phyloP scores from a whole-genome alignment of 345 rosid species.

The Populus tremula region DNA sequence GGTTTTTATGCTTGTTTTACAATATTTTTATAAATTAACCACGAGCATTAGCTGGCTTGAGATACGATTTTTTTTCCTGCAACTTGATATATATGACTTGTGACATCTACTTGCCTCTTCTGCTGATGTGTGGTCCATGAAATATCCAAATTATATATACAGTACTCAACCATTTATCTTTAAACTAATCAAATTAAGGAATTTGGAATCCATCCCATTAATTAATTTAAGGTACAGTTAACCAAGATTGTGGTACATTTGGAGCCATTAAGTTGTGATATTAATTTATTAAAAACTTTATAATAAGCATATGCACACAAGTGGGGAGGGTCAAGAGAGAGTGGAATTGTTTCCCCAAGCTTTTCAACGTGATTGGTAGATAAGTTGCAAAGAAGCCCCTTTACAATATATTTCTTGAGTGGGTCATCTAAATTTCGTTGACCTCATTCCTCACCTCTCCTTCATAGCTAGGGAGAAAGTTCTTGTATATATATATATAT shows the following conservation, averaged over 20 bases:
- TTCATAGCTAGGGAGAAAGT: conserved; percentile 5
- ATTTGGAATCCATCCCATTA: background rate
- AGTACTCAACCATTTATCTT: conserved; percentile 8
- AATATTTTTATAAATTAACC: background rate
- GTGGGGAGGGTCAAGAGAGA: conserved; percentile 6
- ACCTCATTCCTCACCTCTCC: conserved; percentile 39
- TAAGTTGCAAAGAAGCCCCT: conserved; percentile 30
- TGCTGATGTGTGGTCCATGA: conserved; percentile 2
- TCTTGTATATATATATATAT: background rate
- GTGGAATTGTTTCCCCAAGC: background rate
- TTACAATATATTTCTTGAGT: conserved; percentile 19
- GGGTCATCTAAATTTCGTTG: conserved; percentile 38
- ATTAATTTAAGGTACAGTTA: background rate
- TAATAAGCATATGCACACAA: conserved; percentile 29
- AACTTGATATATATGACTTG: conserved; percentile 20
- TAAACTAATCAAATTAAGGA: conserved; percentile 11
- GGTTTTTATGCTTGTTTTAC: too few species aligned
- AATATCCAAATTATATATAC: conserved; percentile 6
- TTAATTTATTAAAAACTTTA: background rate
- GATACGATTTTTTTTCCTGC: conserved; percentile 5
- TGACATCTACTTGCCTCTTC: conserved; percentile 9
- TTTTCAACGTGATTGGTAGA: conserved; percentile 10
- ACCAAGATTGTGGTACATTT: conserved; percentile 7
- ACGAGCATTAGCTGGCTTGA: conserved; percentile 14
- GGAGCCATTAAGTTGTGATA: conserved; percentile 15